These are phyloP conservation scores for Aspergillus sp. DNA, from an alignment of 2,329 filamentous ascomycete genomes.

Conservation along the genomic window DNA sequence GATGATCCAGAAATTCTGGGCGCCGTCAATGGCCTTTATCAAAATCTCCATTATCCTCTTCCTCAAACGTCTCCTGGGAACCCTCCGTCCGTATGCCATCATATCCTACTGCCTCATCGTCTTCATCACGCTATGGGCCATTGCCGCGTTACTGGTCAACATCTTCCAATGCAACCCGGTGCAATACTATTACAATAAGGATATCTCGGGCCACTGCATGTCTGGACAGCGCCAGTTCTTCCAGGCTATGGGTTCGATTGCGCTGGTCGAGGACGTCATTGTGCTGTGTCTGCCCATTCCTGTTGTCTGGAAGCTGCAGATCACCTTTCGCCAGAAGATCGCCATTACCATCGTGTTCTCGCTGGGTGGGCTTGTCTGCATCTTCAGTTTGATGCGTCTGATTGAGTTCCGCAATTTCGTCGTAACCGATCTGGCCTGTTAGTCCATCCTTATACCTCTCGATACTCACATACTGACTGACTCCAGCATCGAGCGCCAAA, in stretches of 20 bases:
- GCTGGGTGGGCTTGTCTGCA: constrained; percentile 12
- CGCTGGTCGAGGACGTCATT: constrained; percentile 7
- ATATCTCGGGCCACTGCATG: constrained; percentile 7
- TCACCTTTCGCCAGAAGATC: constrained; percentile 7
- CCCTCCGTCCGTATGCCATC: constrained; percentile 1
- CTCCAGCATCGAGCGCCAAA: constrained; percentile 15
- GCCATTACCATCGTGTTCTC: constrained; percentile 8
- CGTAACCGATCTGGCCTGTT: constrained; percentile 6
- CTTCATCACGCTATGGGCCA: constrained; percentile 8
- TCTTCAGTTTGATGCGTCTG: constrained; percentile 13
- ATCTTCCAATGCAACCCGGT: constrained; percentile 8
- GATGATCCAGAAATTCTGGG: constrained; percentile 12
- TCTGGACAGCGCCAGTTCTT: constrained; percentile 5
- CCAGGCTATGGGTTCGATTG: constrained; percentile 7
- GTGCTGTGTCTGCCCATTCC: constrained; percentile 6
- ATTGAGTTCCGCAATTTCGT: constrained; percentile 9
- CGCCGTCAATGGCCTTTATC: constrained; percentile 6
- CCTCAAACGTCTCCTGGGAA: constrained; percentile 6
- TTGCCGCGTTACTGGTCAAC: constrained; percentile 6
- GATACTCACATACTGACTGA: neutral
- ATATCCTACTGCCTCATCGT: constrained; percentile 4
- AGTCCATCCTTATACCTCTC: neutral
- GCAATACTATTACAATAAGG: constrained; percentile 9
- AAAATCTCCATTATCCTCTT: constrained; percentile 11
- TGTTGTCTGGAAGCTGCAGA: constrained; percentile 6